Conservation (phyloP, 305 asterid species). For the Solanum chacoense region DNA sequence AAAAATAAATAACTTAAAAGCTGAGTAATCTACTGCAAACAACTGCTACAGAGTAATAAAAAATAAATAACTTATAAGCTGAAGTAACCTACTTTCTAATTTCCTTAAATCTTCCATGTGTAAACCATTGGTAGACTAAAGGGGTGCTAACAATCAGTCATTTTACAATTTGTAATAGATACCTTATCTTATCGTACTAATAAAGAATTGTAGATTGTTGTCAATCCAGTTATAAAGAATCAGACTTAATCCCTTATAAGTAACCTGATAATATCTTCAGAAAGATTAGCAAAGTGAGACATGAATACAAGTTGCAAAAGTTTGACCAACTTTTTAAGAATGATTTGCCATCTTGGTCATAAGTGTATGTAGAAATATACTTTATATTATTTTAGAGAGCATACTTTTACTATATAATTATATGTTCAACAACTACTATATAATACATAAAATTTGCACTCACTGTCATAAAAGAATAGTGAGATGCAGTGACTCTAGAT, state of each 20-base stretch:
- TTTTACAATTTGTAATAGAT: not conserved
- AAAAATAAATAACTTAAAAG: not conserved
- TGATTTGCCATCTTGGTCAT: not conserved
- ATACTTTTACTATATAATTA: not conserved
- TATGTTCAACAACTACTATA: not conserved
- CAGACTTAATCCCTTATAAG: not conserved
- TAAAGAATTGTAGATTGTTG: not conserved
- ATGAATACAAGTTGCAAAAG: not conserved
- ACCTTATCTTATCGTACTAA: not conserved
- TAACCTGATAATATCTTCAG: not conserved
- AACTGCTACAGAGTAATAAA: not conserved
- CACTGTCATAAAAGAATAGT: not conserved
- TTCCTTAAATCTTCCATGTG: not conserved
- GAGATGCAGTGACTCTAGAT: not conserved
- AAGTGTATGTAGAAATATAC: not conserved
- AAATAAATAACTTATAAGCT: not conserved
- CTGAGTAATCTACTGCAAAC: not conserved
- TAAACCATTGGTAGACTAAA: not conserved
- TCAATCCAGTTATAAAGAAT: not conserved
- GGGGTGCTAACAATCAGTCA: not conserved
- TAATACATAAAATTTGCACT: not conserved
- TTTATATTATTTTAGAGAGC: not conserved
- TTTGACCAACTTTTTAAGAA: not conserved
- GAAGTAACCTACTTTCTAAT: not conserved
- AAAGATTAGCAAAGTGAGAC: not conserved